Base-by-base conservation (phyloP, 371 early-diverging fungal species). In the Haplosporangium sp. region DNA sequence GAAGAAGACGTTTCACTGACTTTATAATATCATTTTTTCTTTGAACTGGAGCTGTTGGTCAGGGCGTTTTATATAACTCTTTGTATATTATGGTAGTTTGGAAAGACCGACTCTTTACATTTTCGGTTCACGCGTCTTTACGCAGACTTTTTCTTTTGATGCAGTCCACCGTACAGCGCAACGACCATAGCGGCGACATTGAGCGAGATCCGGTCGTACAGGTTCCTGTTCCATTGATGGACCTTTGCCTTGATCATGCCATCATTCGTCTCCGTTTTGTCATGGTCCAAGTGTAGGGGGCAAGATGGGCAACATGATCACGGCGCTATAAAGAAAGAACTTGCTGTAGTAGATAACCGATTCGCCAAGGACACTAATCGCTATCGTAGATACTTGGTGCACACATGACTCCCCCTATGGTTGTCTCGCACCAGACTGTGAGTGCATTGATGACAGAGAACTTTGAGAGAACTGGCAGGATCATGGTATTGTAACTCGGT, bases 401-500 rank as follows among this genome's bases (percentile, higher is more conserved):
- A 69, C 72, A 20, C 64, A 59, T 64, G 13, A 61, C 64, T 8
- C 42, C 23, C 8, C 36, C n/a, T n/a, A n/a, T 29, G 40, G 64
- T 50, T 12, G 48, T 64, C 36, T 55, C 59, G 12, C 43, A 53
- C 65, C 60, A 64, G 46, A 71, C 51, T n/a, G 59, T 8, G 20
- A 64, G 21, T 6, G 64, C 48, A 36, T 36, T 55, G 18, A 53
- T 9, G 13, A 64, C 45, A 2, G 71, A 16, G 16, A 70, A 42
- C 18, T 64, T 70, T n/a, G 52, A 45, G 14, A 70, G 55, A 5
- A 59, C 16, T 1, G 71, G 71, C 54, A 70, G 46, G 51, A 70
- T 70, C 53, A 64, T 54, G 54, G 60, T 50, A 38, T 59, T 70
- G 55, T 58, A 64, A 37, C 55, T 23, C 6, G 64, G 42, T 0